These are phyloP conservation scores for Gossypium raimondii DNA, from an alignment of 345 rosid species.

Conservation along the genomic window DNA sequence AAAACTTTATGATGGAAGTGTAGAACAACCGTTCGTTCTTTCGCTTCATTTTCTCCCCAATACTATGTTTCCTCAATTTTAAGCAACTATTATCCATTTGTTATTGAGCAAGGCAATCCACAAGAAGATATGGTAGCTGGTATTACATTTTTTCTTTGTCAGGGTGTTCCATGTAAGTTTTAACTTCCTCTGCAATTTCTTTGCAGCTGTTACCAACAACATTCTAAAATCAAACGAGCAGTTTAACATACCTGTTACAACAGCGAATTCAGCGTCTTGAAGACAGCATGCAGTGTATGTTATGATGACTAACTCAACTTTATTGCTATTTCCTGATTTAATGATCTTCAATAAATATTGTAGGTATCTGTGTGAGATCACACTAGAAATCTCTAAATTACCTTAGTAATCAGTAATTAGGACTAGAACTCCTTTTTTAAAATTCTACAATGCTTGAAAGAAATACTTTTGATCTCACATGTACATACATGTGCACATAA, in stretches of 20 bases:
- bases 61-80: neutral
- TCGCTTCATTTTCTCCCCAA: neutral
- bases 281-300: conserved; percentile 84
- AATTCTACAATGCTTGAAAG: neutral
- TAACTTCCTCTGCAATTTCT: neutral
- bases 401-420: neutral
- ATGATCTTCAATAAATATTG: neutral
- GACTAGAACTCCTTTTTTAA: neutral
- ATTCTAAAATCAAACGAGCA: conserved; percentile 54
- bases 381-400: neutral
- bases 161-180: neutral
- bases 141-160: neutral
- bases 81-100: neutral
- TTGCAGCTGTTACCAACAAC: conserved; percentile 72
- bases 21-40: neutral
- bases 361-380: neutral
- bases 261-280: conserved; percentile 89
- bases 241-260: conserved; percentile 64
- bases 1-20: conserved; percentile 1
- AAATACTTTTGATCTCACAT: neutral
- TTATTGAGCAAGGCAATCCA: neutral
- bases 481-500: neutral
- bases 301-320: conserved; percentile 8
- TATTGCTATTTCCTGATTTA: neutral
- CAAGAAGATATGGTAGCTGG: neutral